Base-by-base conservation (phyloP, 495 filamentous ascomycete genomes). In the Penicillium riverlandense region DNA sequence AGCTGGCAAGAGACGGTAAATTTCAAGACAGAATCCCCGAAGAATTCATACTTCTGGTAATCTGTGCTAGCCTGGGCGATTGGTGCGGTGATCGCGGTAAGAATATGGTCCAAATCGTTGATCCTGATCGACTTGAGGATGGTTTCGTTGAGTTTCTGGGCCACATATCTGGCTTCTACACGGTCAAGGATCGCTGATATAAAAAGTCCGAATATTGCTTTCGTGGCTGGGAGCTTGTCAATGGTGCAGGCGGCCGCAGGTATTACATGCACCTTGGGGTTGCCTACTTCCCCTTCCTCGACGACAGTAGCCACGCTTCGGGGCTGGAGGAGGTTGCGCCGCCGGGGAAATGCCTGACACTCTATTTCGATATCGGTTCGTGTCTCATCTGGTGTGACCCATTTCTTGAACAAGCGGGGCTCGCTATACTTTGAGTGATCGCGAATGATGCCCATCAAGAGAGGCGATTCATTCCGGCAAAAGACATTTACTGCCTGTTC, bases 21-120 rank as follows among this genome's bases (percentile, higher is more conserved):
- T 54, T 97, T 97, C n/a, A 98, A 73, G 8, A 95, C 73, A 0
- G 78, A 76, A 52, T 98, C 92, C 0, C 92, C 92, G 0, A 96
- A 69, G 54, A 95, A 95, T 60, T 98, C 92, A 1, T 94, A 71
- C 15, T 85, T 74, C 51, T 98, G 86, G 56, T 98, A 98, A 47
- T 96, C 75, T 0, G 69, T 77, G 3, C 52, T 50, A 35, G 82
- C 79, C 8, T 66, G 57, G 0, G 88, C 78, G 1, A 74, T 69
- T 0, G 84, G 80, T 1, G 86, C 70, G 29, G 71, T 85, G 41
- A 94, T 83, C 1, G 91, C 90, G 7, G 77, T 84, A n/a, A 82
- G 52, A 4, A 96, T 63, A 29, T 86, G 76, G 3, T 58, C 49
- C 6, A 80, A 44, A 48, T 83, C 58, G 0, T 60, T 58, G 39